Conservation (phyloP, 2,329 filamentous ascomycete genomes). For the Fusarium sp. region DNA sequence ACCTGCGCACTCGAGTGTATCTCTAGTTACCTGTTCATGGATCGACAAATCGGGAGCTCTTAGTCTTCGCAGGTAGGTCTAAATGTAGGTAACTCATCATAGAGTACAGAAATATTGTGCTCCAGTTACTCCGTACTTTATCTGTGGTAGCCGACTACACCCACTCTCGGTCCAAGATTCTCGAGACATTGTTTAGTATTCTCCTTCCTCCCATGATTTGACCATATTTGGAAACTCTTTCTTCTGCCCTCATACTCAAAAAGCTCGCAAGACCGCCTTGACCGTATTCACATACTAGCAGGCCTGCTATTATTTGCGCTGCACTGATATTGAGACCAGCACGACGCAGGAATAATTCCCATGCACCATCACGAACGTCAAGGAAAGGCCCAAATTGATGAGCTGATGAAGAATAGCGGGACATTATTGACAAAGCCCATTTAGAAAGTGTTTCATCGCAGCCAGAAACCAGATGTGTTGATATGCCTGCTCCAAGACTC, state of each 20-base stretch:
- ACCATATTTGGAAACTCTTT: conserved; percentile 42
- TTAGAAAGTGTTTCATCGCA: conserved; percentile 59
- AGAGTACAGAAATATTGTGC: background rate
- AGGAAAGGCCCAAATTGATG: conserved; percentile 48
- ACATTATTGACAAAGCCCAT: conserved; percentile 66
- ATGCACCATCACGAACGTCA: conserved; percentile 54
- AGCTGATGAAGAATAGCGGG: conserved; percentile 52
- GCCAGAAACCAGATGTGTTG: conserved; percentile 61
- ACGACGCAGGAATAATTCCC: conserved; percentile 51
- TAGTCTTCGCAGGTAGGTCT: background rate
- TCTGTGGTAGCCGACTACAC: background rate
- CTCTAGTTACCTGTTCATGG: background rate
- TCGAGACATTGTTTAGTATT: conserved; percentile 31
- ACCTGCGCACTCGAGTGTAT: background rate
- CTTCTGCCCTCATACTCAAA: conserved; percentile 43
- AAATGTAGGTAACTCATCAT: background rate
- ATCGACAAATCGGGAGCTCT: background rate
- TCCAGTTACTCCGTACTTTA: background rate
- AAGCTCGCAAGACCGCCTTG: conserved; percentile 46
- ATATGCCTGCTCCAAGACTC: conserved; percentile 52
- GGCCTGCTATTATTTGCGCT: conserved; percentile 48
- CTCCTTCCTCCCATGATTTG: conserved; percentile 43
- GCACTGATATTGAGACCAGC: conserved; percentile 52
- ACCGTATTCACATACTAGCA: conserved; percentile 41
- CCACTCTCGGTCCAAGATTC: conserved; percentile 22